Base-by-base conservation (phyloP, 495 filamentous ascomycete genomes). In the Lepraria neglecta region DNA sequence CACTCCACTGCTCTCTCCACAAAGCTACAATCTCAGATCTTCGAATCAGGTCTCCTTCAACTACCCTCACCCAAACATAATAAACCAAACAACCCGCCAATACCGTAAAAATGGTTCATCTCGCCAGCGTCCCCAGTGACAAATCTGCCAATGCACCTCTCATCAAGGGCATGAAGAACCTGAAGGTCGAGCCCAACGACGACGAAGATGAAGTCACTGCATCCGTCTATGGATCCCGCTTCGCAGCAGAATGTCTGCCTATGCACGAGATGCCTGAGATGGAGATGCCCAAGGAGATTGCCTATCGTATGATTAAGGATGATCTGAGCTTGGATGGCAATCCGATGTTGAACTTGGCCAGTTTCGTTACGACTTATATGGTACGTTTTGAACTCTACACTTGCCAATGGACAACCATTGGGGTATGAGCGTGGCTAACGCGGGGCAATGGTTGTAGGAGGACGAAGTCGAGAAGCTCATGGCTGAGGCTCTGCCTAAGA, bases 271-370 rank as follows among this genome's bases (percentile, higher is more conserved):
- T 96, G 87, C 91, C 91, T n/a, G 91, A 95, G 68, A 65, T 72
- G 7, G 89, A 92, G 73, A 92, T 92, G 90, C 90, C 90, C 47
- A 86, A 84, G 61, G 88, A 95, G 66, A 78, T 92, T n/a, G 91
- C 91, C 14, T 92, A 95, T 72, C 87, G 90, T 47, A 89, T 95
- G 89, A 96, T 96, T 76, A 92, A 91, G 76, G 91, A 96, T 70
- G 90, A 96, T 68, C 73, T 95, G 67, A 91, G 86, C 65, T 74
- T 95, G 63, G 91, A 96, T 71, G 88, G 88, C n/a, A 95, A 91
- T 60, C 88, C 89, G 12, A 88, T 89, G 81, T 80, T 91, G 61
- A 92, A 95, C 84, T 88, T 80, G 66, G 85, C 72, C 7, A 61
- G 57, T 24, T 94, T 94, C 69, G 89, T 94, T 56, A 94, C 89